These are phyloP conservation scores for Metroxylon sagu DNA, from an alignment of 176 grass and related monocot species.

Conservation along the genomic window DNA sequence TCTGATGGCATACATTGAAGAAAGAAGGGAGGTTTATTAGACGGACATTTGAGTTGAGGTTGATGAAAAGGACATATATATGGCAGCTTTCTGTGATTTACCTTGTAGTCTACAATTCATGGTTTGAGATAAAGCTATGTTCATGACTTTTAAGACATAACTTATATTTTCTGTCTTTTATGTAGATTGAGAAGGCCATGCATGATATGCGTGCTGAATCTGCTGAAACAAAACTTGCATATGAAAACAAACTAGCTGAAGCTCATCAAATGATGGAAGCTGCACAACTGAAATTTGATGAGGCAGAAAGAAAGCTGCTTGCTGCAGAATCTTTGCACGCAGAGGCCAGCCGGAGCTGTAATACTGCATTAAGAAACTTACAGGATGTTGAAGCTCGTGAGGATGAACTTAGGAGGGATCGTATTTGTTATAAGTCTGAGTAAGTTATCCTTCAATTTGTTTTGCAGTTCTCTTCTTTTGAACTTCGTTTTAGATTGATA, in stretches of 20 bases:
- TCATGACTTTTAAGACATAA: background rate
- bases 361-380: slow-evolving; percentile 49
- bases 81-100: too few species aligned
- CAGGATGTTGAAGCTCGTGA: slow-evolving; percentile 78
- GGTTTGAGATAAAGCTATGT: too few species aligned
- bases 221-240: slow-evolving; percentile 78
- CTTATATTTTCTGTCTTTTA: slow-evolving; percentile 15
- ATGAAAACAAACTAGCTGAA: slow-evolving; percentile 60
- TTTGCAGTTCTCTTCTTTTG: background rate
- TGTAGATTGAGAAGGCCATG: slow-evolving; percentile 86
- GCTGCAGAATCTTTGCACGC: slow-evolving; percentile 53
- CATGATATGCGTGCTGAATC: slow-evolving; percentile 62
- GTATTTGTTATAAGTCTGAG: slow-evolving; percentile 42
- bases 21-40: too few species aligned
- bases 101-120: too few species aligned
- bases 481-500: background rate
- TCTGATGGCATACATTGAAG: too few species aligned
- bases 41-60: too few species aligned
- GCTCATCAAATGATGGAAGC: slow-evolving; percentile 36
- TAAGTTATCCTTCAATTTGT: slow-evolving; percentile 25
- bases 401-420: slow-evolving; percentile 65
- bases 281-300: slow-evolving; percentile 69
- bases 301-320: slow-evolving; percentile 64
- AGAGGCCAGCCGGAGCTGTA: slow-evolving; percentile 35
- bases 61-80: too few species aligned